Base-by-base conservation (phyloP, 2,329 filamentous ascomycete species). In the Phoma herbarum region DNA sequence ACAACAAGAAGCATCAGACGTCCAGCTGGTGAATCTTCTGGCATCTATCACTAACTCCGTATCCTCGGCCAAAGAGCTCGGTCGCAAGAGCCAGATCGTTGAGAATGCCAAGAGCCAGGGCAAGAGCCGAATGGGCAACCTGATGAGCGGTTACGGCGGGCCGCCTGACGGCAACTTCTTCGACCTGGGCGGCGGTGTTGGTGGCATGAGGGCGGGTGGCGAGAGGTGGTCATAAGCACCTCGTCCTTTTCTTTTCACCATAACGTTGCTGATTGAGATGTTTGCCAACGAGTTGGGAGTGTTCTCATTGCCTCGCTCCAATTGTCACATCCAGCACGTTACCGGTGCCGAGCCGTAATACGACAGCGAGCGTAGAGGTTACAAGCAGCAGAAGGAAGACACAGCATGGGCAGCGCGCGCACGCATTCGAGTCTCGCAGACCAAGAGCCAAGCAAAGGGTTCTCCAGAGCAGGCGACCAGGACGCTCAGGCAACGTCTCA, bases 1-100 rank as follows among this genome's bases (percentile, higher is more conserved):
- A 35, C 81, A 90, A 35, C 87, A 90, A 52, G 91, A 97, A 78
- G 84, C 88, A 60, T 95, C 96, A 70, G 92, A 98, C 68, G 92
- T 97, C 26, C 84, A 89, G 53, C 84, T 97, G 2, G 85, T 96
- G 48, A 86, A 86, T 4, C 81, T 98, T 2, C 84, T 98, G 9
- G 89, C 91, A 43, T 84, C 86, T 22, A 84, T 97, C 28, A 88
- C 93, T 63, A 85, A 90, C 62, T 90, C 88, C 60, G 83, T 93
- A 20, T 86, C 86, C 55, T 85, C 87, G 31, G 88, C 90, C 23
- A 86, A 90, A 52, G 88, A 92, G 46, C 80, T 94, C 1, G 91
- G 92, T 42, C 88, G 87, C 70, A 96, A 93, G 77, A 91, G 89
- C 65, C 61, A 75, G 20, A 73, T 81, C 16, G 71, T 83, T 8